Percentiles rank a stretch among this genome's conserved stretches.
Conservation (phyloP, 805 yeast species). For the Yamadazyma phyllophila region DNA sequence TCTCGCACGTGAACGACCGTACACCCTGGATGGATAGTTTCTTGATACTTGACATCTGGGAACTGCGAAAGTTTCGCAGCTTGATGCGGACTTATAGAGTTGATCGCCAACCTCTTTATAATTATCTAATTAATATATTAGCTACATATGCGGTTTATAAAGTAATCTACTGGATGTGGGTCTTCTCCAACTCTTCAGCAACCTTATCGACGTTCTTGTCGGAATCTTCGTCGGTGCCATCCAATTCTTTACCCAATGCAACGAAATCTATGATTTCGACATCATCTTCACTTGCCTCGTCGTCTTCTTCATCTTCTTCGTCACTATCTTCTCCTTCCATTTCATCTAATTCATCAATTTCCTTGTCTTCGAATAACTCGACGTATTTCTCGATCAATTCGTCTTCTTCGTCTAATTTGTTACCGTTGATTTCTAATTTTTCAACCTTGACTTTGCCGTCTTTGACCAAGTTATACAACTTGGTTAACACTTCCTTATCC, state of each 20-base stretch:
- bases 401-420: conserved; percentile 86
- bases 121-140: neutral
- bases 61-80: conserved; percentile 1
- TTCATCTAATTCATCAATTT: conserved; percentile 90
- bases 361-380: conserved; percentile 65
- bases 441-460: conserved; percentile 57
- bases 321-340: conserved; percentile 80
- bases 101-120: too few relatives aligned
- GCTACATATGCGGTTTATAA: neutral
- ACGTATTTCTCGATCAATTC: conserved; percentile 60
- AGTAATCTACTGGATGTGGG: conserved; percentile 40
- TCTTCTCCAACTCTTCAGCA: conserved; percentile 56
- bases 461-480: conserved; percentile 52
- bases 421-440: conserved; percentile 85
- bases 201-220: conserved; percentile 54
- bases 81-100: neutral
- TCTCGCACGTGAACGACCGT: conserved; percentile 85
- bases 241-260: conserved; percentile 53
- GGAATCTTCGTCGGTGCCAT: conserved; percentile 43
- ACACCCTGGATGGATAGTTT: conserved; percentile 71
- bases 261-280: conserved; percentile 34
- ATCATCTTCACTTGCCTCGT: conserved; percentile 56
- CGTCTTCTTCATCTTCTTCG: conserved; percentile 63
- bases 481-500: conserved; percentile 58
- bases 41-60: conserved; percentile 38